phyloP scores from a whole-genome alignment of 2,329 filamentous ascomycete genomes.

The Aureobasidium namibiae region DNA sequence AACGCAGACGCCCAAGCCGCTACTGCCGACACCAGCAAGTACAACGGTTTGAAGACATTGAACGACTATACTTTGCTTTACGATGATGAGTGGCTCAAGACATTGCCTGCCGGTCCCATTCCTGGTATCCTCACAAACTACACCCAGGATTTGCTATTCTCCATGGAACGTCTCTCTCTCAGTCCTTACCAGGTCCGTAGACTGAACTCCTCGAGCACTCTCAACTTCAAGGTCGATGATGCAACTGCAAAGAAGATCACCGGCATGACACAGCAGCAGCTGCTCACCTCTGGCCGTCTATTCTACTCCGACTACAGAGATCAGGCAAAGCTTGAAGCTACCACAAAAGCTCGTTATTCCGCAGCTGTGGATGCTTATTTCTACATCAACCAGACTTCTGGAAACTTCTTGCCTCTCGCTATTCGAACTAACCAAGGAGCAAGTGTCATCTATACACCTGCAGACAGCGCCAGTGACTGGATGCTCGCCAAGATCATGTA shows the following conservation, averaged over 20 bases:
- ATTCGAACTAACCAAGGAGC: not conserved
- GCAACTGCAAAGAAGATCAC: not conserved
- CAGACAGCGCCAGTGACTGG: not conserved
- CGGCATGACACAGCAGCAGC: not conserved
- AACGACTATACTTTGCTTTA: not conserved
- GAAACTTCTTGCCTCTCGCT: not conserved
- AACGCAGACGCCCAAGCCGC: not conserved
- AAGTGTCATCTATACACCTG: not conserved
- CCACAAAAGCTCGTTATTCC: not conserved
- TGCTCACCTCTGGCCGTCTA: not conserved
- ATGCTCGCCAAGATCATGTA: conserved; percentile 3
- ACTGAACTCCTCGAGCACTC: not conserved
- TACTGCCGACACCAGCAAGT: not conserved
- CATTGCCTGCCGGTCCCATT: not conserved
- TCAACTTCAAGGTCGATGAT: conserved; percentile 3
- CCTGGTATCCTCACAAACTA: conserved; percentile 4
- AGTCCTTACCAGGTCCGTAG: not conserved
- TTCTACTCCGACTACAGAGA: conserved; percentile 3
- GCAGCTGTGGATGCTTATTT: conserved; percentile 2
- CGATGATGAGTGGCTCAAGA: not conserved
- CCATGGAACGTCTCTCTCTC: not conserved
- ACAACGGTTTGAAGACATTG: not conserved
- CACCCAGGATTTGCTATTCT: not conserved
- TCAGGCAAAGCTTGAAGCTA: not conserved
- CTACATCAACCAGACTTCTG: not conserved